Evolutionary conservation across 352 stramenopile species (phyloP).

Genomic region (Pythium monospermum): DNA sequence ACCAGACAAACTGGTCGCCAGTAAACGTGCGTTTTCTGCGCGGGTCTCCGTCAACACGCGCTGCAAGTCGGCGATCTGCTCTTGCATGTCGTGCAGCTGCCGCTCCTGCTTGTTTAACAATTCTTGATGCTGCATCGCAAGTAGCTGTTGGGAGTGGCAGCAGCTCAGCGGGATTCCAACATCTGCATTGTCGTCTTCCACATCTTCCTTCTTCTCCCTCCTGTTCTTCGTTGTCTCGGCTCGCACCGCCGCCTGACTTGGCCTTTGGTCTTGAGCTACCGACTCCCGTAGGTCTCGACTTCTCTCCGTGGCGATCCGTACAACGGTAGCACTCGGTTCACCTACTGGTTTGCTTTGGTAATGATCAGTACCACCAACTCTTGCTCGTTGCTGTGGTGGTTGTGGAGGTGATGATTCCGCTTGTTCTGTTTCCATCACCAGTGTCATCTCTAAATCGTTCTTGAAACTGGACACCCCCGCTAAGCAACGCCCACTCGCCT

Average conservation of each 20-base stretch:
- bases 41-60: conserved; percentile 30
- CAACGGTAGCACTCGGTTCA: no score
- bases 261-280: no score
- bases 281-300: no score
- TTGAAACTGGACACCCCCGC: conserved; percentile 54
- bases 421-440: conserved; percentile 12
- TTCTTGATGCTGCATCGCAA: conserved; percentile 72
- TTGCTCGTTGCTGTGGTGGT: not conserved
- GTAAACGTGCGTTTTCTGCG: conserved; percentile 16
- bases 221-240: no score
- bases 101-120: conserved; percentile 71
- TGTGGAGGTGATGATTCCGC: not conserved
- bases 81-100: conserved; percentile 67
- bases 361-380: no score
- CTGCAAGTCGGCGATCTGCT: conserved; percentile 58
- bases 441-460: conserved; percentile 37
- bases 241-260: no score
- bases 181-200: not conserved
- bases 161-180: conserved; percentile 20
- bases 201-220: no score
- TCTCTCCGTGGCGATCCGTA: no score
- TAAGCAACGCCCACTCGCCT: conserved; percentile 36
- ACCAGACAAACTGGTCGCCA: conserved; percentile 10
- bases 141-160: conserved; percentile 57
- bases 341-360: no score